Evolutionary conservation across 768 basidiomycete species (phyloP), one percentile per base, ranked within the genome.

Genomic region (Amanita brunnescens): DNA sequence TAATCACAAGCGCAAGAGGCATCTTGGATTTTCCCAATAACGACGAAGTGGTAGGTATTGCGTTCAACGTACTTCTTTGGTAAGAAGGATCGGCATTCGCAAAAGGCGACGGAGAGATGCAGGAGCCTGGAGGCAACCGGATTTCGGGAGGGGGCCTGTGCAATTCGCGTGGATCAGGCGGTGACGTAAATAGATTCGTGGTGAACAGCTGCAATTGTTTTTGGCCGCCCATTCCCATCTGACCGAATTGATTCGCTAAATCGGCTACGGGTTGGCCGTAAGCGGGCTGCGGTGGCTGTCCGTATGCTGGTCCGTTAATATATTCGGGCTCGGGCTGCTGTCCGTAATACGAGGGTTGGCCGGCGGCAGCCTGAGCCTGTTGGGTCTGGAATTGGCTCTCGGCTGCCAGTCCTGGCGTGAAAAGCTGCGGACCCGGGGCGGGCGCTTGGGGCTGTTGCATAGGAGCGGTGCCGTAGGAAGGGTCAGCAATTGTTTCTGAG

Each of bases 71-170:
- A 55, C 75, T 82, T 43, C 96, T 83, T 69, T 94, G 90, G 68
- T 97, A 98, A 12, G 88, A 92, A 29, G 83, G 76, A 64, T 97
- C 87, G 12, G 93, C 85, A 58, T 93, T 92, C 32, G 89, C 87
- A 14, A 70, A 73, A 0, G 85, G 88, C 26, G 84, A 82, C 12
- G 83, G 82, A 5, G 90, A 86, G 47, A 93, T 73, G 56, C 78
- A 85, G 5, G 91, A 80, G 55, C 87, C 87, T 8, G 91, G 85
- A 1, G 95, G 94, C 2, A 98, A 74, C 20, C 85, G 77, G 52
- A 95, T 94, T 54, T 91, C 89, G 3, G 96, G 96, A 0, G 94
- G 93, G 0, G 86, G 84, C 30, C 77, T 72, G 38, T 78, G 72
- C 40, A 99, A 72, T 55, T 91, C 92, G 43, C 80, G 78, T 2